Percentiles rank a stretch among this genome's conserved stretches.
phyloP scores from a whole-genome alignment of 2,329 filamentous ascomycete species.

The Ilyonectria sp. region DNA sequence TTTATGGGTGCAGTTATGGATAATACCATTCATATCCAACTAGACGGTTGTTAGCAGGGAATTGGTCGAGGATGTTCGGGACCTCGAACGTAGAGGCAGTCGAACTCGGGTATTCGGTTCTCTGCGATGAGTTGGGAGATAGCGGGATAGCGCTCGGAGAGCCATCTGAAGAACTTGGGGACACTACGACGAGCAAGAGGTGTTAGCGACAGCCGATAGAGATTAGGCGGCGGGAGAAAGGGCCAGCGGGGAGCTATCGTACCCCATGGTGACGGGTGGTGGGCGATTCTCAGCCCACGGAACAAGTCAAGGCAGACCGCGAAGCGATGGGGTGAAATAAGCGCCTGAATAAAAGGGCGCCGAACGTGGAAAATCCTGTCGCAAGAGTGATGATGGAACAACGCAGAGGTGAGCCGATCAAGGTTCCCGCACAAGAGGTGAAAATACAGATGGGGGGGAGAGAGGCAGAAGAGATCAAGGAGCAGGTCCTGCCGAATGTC shows the following conservation, averaged over 20 bases:
- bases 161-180: conserved; percentile 98
- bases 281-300: conserved; percentile 43
- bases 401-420: conserved; percentile 14
- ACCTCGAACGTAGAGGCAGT: conserved; percentile 85
- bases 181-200: conserved; percentile 61
- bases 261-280: conserved; percentile 50
- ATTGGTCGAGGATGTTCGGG: conserved; percentile 33
- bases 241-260: conserved; percentile 33
- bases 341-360: conserved; percentile 32
- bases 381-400: conserved; percentile 27
- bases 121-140: conserved; percentile 99
- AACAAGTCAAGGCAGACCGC: conserved; percentile 26
- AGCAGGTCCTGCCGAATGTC: conserved; percentile 24
- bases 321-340: conserved; percentile 29
- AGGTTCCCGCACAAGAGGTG: conserved; percentile 20
- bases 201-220: conserved; percentile 32
- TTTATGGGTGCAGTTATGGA: conserved; percentile 99
- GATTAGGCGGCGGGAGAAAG: not conserved
- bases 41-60: conserved; percentile 53
- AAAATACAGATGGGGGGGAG: conserved; percentile 19
- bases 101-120: conserved; percentile 99
- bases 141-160: conserved; percentile 98
- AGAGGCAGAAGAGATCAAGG: conserved; percentile 9
- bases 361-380: conserved; percentile 41
- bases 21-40: conserved; percentile 99